Evolutionary conservation across 768 basidiomycete genomes (phyloP), one percentile per base, ranked within the genome.

Genomic region (Crassisporium funariophilum): DNA sequence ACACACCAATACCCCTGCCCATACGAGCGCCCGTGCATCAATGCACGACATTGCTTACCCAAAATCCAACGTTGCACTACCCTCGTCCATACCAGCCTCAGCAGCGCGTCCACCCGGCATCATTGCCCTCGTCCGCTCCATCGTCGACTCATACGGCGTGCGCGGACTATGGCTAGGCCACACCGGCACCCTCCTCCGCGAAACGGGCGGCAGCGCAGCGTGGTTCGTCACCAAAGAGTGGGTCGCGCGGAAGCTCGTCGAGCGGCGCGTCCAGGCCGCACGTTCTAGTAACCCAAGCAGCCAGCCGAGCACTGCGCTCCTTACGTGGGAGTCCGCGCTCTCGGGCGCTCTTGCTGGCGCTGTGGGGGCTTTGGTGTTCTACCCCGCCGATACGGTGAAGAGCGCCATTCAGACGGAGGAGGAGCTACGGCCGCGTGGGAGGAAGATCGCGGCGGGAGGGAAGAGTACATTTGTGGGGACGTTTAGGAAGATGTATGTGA

Each of bases 131-230:
- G 68, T 92, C 42, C 68, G 69, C 6, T 74, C 78, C 17, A 79
- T 87, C 37, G 57, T 97, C 10, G 79, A 79, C 31, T 69, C 75
- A 0, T 73, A 81, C 12, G 95, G 95, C 25, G 11, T 94, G 3
- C 77, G 81, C 11, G 95, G 95, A 4, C 81, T 98, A n/a, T 98
- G 95, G 95, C 78, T 95, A 5, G 95, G 95, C 2, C 95, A 98
- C 56, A 91, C 86, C 0, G 95, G 92, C 5, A 98, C 94, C 0
- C 73, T 98, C 51, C 80, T 98, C 22, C 88, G 95, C 16, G 95
- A 98, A 64, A 91, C 90, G 0, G 95, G 94, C 8, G 95, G 95
- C 4, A 82, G 83, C 4, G 83, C 87, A 0, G 88, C 91, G 1
- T 98, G 95, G 95, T 98, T 98, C 65, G 74, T 82, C 15, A 81